Evolutionary conservation across 331 rosid genomes (phyloP), one percentile per base, ranked within the genome.

Genomic region (Cydonia oblonga): DNA sequence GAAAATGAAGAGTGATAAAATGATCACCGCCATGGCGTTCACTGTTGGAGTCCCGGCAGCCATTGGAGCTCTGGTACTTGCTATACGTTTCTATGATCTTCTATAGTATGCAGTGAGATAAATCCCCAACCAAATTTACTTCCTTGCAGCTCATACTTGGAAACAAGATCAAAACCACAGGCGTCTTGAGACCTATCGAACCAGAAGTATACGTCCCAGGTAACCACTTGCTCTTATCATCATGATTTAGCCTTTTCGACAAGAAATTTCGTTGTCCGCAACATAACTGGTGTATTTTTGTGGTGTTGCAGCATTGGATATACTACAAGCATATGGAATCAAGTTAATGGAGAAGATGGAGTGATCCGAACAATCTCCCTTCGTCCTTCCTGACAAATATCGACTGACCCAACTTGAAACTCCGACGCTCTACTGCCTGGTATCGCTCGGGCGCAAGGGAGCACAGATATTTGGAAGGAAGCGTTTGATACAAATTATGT

Each of bases 1-100:
- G 66, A 86, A 62, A 75, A 83, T 75, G 15, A 5, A 14, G 46
- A 76, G 84, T 64, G 97, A 92, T 72, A 87, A 86, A 69, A 80
- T 81, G 78, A 84, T 86, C 4, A 85, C 84, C 49, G 97, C 98
- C 67, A 93, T 93, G 98, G 96, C 98, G 66, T 91, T 84, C 75
- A 93, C 97, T 40, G 98, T 93, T 74, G 97, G 97, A 29, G 72
- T 89, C 78, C 97, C 97, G 28, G 91, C 83, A 30, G 97, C 96
- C 70, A 85, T 87, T 53, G 98, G 91, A 76, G 97, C 98, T 68
- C 86, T 91, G 97, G 98, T 93, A 90, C 73, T 66, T 57, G 29
- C 49, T 26, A 6, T 18, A 2, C 35, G 23, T 56, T 10, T 60
- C 15, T 26, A 53, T 68, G 49, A 26, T 70, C 69, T 66, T 86